Base-by-base conservation (phyloP, 2,329 filamentous ascomycete species). In the Talaromyces sp. region DNA sequence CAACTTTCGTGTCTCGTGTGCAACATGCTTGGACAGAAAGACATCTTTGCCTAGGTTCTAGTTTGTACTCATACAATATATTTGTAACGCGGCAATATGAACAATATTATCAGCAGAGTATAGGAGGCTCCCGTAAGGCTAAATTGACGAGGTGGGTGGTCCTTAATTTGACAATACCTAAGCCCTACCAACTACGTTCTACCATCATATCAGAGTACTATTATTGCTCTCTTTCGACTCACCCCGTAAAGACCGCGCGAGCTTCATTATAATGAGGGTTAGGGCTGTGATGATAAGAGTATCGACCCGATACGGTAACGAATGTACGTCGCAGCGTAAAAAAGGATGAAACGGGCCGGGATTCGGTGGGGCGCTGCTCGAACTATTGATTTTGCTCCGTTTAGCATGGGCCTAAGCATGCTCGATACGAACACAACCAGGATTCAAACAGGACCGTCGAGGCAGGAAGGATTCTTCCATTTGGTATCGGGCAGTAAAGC, bases 301-400 rank as follows among this genome's bases (percentile, higher is more conserved):
- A 28, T 14, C 3, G 18, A 18, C 40, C 11, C 18, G 6, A 25
- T 31, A 46, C 42, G 18, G 46, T 50, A 50, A 16, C 3, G 2
- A 40, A n/a, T 21, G 14, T 18, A 54, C n/a, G n/a, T n/a, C n/a
- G 8, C 16, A 54, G 8, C 16, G 28, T 35, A 23, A 14, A 23
- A n/a, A 25, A 40, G 2, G 21, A 39, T 28, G 37, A 42, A 57
- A 40, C 40, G 16, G 23, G 8, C 8, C 25, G 25, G 56, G 48
- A 25, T 40, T 25, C 16, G 21, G 56, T 48, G 57, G 57, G 57
- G 31, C 40, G n/a, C 28, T 48, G 40, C 28, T 23, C 40, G 57
- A 59, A 59, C 57, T 59, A 59, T 59, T 59, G 57, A 59, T 50
- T 59, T 50, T 59, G 35, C 8, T 31, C 35, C 14, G 11, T 39